Base-by-base conservation (phyloP, 1,284 basidiomycete species). In the Schizophyllum commune region DNA sequence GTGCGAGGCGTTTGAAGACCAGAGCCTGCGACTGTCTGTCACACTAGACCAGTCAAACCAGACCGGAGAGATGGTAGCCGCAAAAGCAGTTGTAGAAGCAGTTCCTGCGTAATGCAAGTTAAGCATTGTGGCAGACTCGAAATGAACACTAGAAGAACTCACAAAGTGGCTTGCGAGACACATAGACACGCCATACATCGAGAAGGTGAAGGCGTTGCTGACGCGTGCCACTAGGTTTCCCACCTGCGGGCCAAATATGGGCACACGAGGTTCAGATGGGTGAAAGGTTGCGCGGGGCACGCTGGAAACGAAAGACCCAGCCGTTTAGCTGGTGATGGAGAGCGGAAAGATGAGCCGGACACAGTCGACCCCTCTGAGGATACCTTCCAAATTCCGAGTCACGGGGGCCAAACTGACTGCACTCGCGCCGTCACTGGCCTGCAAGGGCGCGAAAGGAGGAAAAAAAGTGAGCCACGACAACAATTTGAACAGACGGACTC, bases 281-380 rank as follows among this genome's bases (percentile, higher is more conserved):
- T 73, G 0, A 73, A 74, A 63, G 69, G 71, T 0, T 72, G 74
- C 53, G 11, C 34, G 0, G 68, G 68, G 0, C 60, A 56, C 19
- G 52, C n/a, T 4, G 64, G 68, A 6, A 71, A 73, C 19, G 69
- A 73, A 32, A 59, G 47, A 7, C 69, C 72, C 0, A 68, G 73
- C 56, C 0, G 7, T 0, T 61, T 68, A 0, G 73, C 71, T 0
- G 63, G 59, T 0, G 58, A 60, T 51, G 72, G 69, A 0, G 68
- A 39, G 20, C 4, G 32, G 20, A 60, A 59, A 57, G 13, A 54
- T 22, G 32, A 19, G 7, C 32, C 32, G 20, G 61, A 60, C 52
- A 20, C 32, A 1, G 61, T 58, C 7, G 21, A 58, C 62, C 62
- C 15, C 55, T 39, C 5, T n/a, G n/a, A n/a, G n/a, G 32, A 64